Evolutionary conservation across 1,284 basidiomycete genomes (phyloP).

Genomic region (Ceraceosorus bombacis): DNA sequence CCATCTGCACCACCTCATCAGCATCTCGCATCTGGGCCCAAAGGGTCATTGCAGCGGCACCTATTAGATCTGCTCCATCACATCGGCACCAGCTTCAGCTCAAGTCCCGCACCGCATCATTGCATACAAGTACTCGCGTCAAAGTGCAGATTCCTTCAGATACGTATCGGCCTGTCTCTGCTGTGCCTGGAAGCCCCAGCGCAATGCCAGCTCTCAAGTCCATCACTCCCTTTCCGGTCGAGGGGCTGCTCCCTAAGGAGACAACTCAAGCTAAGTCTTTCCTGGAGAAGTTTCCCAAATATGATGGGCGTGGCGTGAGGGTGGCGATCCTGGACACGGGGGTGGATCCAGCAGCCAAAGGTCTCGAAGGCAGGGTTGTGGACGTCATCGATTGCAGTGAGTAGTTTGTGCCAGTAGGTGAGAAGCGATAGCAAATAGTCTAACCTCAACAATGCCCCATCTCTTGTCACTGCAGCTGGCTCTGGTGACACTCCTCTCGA

Average conservation of each 20-base stretch:
- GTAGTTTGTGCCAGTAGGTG: background rate
- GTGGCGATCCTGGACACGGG: conserved; percentile 49
- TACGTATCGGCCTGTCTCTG: too few relatives aligned
- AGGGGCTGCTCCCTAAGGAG: conserved; percentile 48
- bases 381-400: conserved; percentile 48
- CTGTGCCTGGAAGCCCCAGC: too few relatives aligned
- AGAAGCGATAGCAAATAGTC: background rate
- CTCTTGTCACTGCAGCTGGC: conserved; percentile 12
- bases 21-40: too few relatives aligned
- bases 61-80: too few relatives aligned
- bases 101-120: too few relatives aligned
- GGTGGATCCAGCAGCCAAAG: conserved; percentile 47
- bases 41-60: too few relatives aligned
- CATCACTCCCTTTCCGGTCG: conserved; percentile 34
- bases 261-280: conserved; percentile 45
- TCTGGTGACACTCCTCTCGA: conserved; percentile 37
- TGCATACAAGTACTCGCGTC: too few relatives aligned
- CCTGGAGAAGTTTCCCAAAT: conserved; percentile 42
- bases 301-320: conserved; percentile 45
- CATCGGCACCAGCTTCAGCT: too few relatives aligned
- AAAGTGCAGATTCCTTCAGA: too few relatives aligned
- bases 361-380: conserved; percentile 47
- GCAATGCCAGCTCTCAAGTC: too few relatives aligned
- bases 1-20: too few relatives aligned
- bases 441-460: background rate